Evolutionary conservation across 2,329 filamentous ascomycete genomes (phyloP).

Genomic region (Parastagonospora nodorum): DNA sequence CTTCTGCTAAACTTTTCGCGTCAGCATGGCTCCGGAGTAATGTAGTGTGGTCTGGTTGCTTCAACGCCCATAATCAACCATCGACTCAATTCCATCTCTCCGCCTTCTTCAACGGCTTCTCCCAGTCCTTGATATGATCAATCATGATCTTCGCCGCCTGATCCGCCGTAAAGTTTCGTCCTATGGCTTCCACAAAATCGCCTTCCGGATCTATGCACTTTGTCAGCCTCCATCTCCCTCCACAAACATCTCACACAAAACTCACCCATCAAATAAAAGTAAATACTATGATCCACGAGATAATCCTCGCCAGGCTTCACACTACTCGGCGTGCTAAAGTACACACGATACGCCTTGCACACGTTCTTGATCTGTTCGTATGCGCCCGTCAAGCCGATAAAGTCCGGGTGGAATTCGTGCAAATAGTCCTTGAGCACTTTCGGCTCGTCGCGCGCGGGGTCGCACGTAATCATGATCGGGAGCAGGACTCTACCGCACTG

Average conservation of each 20-base stretch:
- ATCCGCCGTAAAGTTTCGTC: constrained; percentile 89
- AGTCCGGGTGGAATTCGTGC: constrained; percentile 82
- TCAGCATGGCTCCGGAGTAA: background rate
- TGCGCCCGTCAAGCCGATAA: constrained; percentile 88
- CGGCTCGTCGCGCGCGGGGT: constrained; percentile 88
- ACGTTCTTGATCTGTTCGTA: constrained; percentile 93
- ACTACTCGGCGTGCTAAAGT: constrained; percentile 89
- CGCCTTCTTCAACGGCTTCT: constrained; percentile 59
- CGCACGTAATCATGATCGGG: constrained; percentile 93
- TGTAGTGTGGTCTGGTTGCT: background rate
- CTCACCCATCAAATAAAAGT: constrained; percentile 95
- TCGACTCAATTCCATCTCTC: constrained; percentile 33
- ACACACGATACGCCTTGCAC: constrained; percentile 95
- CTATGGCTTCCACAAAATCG: constrained; percentile 96
- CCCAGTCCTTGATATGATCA: constrained; percentile 83
- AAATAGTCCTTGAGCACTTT: constrained; percentile 84
- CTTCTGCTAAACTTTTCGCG: too few species aligned
- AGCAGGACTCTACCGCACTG: constrained; percentile 61
- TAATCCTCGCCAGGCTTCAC: constrained; percentile 96
- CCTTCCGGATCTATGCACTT: constrained; percentile 80
- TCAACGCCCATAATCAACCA: too few species aligned
- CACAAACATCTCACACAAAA: constrained; percentile 10
- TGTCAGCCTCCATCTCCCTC: constrained; percentile 20
- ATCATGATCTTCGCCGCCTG: constrained; percentile 82
- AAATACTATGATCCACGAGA: constrained; percentile 97